Percentiles rank a stretch among this genome's conserved stretches.
Evolutionary conservation across 139 green algal species (phyloP).

Genomic region (Protoeuglena noctilucae): DNA sequence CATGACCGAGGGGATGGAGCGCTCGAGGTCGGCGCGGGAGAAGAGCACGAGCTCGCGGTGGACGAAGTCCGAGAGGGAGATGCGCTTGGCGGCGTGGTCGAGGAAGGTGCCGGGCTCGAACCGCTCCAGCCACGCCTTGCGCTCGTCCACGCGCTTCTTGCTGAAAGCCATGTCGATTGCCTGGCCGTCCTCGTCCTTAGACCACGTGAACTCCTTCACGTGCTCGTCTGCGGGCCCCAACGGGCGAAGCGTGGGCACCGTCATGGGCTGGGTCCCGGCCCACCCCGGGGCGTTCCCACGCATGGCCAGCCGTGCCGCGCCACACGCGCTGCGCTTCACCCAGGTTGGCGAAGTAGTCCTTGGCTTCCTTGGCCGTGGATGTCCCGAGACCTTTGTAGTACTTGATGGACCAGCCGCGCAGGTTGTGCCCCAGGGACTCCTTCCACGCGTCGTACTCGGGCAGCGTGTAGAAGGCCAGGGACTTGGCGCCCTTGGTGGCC

Average conservation of each 20-base stretch:
- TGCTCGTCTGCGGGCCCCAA: too few species aligned
- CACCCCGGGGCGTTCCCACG: too few species aligned
- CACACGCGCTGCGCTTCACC: too few species aligned
- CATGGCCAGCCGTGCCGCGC: too few species aligned
- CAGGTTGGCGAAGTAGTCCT: slow-evolving; percentile 89
- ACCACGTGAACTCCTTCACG: slow-evolving; percentile 78
- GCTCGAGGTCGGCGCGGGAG: slow-evolving; percentile 75
- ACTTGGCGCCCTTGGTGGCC: slow-evolving; percentile 63
- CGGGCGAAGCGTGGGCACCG: too few species aligned
- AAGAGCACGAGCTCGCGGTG: slow-evolving; percentile 93
- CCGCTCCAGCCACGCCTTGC: slow-evolving; percentile 80
- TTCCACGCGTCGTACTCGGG: slow-evolving; percentile 97
- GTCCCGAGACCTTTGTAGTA: slow-evolving; percentile 99
- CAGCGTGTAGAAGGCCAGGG: slow-evolving; percentile 88
- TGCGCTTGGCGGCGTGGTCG: slow-evolving; percentile 56
- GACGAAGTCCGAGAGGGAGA: slow-evolving; percentile 91
- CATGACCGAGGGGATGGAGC: slow-evolving; percentile 89
- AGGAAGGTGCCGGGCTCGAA: slow-evolving; percentile 82
- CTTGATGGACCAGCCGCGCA: slow-evolving; percentile 83
- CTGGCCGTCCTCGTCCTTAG: slow-evolving; percentile 53
- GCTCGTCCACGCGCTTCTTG: slow-evolving; percentile 96
- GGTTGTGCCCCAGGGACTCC: slow-evolving; percentile 36
- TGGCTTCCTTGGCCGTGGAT: slow-evolving; percentile 75
- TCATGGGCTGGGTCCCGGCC: too few species aligned
- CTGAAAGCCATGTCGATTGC: slow-evolving; percentile 93